Base-by-base conservation (phyloP, 129 eudicot species). In the Pulicaria dysenterica region DNA sequence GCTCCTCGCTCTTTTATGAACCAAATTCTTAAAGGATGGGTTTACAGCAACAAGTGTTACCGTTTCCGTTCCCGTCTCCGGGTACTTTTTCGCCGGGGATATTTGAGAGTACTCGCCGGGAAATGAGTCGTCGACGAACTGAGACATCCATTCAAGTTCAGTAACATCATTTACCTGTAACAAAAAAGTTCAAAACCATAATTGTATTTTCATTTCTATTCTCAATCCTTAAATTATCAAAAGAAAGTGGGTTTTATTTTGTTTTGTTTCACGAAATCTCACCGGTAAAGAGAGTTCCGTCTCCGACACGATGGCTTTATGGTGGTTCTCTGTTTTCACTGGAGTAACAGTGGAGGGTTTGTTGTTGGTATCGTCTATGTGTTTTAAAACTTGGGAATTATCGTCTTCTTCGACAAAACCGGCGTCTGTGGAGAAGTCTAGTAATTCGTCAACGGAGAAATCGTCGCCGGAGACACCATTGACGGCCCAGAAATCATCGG, bases 91-190 rank as follows among this genome's bases (percentile, higher is more conserved):
- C 65, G 76, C 61, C 2, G 80, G 71, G 47, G 58, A 70, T n/a
- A 79, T 76, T 42, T 72, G 54, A 0, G 82, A 82, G 62, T 75
- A 80, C 12, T 73, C 85, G 75, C 86, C 41, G 63, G 83, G 78
- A 73, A 73, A 62, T 51, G 90, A 82, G 64, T 89, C 96, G 15
- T 86, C 92, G 72, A 89, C 92, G 67, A 89, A 86, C 53, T 89
- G 83, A 24, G 96, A 89, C 36, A 84, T 56, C 96, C 96, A 89
- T 74, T 89, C 90, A 44, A 89, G 79, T 70, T 82, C 83, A 76
- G 77, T 86, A 77, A 86, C 72, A 62, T 87, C 89, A 72, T 84
- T 91, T 46, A 74, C 83, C 96, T 89, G 81, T 47, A 59, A 73
- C 15, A 44, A 45, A 73, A 73, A 11, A 42, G 50, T 61, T 48